Conservation (phyloP, 495 filamentous ascomycete species). For the Trichoderma orchidacearum region DNA sequence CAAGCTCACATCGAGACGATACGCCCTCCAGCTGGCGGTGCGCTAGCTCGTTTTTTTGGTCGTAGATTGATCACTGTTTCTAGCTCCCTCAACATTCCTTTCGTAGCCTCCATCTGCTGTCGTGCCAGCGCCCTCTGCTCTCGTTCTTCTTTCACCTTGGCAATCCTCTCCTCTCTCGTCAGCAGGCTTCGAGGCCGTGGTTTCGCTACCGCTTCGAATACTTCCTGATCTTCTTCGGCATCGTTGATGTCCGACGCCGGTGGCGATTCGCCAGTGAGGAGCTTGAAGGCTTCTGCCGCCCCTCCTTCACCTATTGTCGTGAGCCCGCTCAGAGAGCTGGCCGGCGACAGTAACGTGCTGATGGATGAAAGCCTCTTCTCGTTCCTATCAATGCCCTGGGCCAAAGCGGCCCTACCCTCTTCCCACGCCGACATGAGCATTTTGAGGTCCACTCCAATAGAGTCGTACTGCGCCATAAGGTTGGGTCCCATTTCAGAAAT, state of each 20-base stretch:
- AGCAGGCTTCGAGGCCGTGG: slow-evolving; percentile 54
- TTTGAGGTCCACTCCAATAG: slow-evolving; percentile 77
- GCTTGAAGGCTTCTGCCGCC: slow-evolving; percentile 52
- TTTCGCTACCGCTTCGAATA: slow-evolving; percentile 85
- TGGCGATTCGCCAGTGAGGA: slow-evolving; percentile 53
- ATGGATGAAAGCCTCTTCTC: slow-evolving; percentile 58
- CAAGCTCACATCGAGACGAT: slow-evolving; percentile 15
- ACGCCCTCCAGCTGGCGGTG: slow-evolving; percentile 6
- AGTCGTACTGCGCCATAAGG: slow-evolving; percentile 83
- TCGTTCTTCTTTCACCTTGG: slow-evolving; percentile 80
- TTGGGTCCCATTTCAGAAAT: slow-evolving; percentile 57
- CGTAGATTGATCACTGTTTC: slow-evolving; percentile 75
- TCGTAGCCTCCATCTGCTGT: slow-evolving; percentile 64
- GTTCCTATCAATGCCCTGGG: slow-evolving; percentile 57
- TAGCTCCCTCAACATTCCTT: slow-evolving; percentile 81
- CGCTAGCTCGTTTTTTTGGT: slow-evolving; percentile 32
- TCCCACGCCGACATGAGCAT: slow-evolving; percentile 86
- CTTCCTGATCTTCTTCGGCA: slow-evolving; percentile 50
- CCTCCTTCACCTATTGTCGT: slow-evolving; percentile 77
- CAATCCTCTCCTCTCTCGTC: slow-evolving; percentile 77
- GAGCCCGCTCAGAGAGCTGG: slow-evolving; percentile 64
- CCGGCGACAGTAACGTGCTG: slow-evolving; percentile 58
- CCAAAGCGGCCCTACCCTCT: slow-evolving; percentile 60
- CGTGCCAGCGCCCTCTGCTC: slow-evolving; percentile 49
- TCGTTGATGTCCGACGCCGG: slow-evolving; percentile 11